A percentile compares a stretch with the other conserved stretches of the same genome.
Evolutionary conservation across 1,284 basidiomycete species (phyloP).

Genomic region (Moesziomyces sp.): DNA sequence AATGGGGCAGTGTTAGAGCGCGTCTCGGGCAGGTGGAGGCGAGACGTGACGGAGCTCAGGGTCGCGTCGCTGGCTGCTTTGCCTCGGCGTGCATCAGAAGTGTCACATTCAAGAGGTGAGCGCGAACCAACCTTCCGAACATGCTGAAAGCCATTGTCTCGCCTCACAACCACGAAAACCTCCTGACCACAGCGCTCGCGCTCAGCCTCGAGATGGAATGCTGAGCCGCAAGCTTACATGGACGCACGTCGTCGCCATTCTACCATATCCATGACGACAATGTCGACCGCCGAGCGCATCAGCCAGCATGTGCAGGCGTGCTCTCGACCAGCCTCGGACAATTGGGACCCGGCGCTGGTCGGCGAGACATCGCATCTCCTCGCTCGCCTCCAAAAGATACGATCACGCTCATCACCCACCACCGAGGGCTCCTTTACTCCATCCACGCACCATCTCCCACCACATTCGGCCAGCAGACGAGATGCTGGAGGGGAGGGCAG

Average conservation of each 20-base stretch:
- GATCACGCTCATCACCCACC: slow-evolving; percentile 30
- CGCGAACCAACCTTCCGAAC: too few relatives aligned
- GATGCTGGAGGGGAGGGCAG: neutral
- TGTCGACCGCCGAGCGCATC: slow-evolving; percentile 35
- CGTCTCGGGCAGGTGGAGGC: neutral
- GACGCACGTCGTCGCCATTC: neutral
- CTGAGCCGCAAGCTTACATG: neutral
- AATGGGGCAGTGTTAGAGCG: too few relatives aligned
- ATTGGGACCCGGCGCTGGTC: slow-evolving; percentile 5
- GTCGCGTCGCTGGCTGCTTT: neutral
- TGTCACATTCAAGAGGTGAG: neutral
- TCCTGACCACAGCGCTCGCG: too few relatives aligned
- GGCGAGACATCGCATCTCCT: slow-evolving; percentile 20
- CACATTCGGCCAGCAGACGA: neutral
- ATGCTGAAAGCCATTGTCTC: too few relatives aligned
- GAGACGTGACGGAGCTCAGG: slow-evolving; percentile 1
- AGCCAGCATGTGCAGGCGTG: slow-evolving; percentile 16
- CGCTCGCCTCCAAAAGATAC: slow-evolving; percentile 33
- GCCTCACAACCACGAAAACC: too few relatives aligned
- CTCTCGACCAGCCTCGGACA: neutral
- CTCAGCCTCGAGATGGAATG: neutral
- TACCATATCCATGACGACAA: neutral
- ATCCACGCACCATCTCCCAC: neutral
- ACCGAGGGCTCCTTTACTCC: slow-evolving; percentile 27
- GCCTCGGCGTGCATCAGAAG: neutral